phyloP scores from a whole-genome alignment of 2,329 filamentous ascomycete genomes.

The Simplicillium aogashimaense region DNA sequence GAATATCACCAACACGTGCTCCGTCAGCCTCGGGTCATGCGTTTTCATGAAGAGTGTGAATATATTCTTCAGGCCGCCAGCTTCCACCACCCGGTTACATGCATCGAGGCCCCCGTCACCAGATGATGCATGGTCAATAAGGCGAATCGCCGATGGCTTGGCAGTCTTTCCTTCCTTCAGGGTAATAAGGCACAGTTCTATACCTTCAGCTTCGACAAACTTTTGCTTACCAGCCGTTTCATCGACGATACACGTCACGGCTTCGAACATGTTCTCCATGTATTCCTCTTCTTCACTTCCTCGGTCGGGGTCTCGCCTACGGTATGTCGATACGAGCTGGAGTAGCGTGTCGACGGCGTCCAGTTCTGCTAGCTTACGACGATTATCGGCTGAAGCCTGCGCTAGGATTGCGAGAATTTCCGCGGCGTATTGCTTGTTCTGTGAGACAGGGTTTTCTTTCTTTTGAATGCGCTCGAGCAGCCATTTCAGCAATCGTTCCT shows the following conservation, averaged over 20 bases:
- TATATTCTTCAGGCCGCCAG: slow-evolving; percentile 71
- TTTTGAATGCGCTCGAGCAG: slow-evolving; percentile 63
- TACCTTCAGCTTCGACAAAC: slow-evolving; percentile 81
- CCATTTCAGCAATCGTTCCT: slow-evolving; percentile 64
- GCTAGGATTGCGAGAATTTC: slow-evolving; percentile 85
- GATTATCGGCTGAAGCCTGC: slow-evolving; percentile 61
- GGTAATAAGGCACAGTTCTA: slow-evolving; percentile 89
- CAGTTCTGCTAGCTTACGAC: slow-evolving; percentile 49
- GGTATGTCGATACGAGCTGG: slow-evolving; percentile 75
- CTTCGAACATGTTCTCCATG: slow-evolving; percentile 88
- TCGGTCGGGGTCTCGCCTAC: slow-evolving; percentile 75
- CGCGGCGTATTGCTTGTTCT: slow-evolving; percentile 93
- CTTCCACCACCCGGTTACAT: slow-evolving; percentile 70
- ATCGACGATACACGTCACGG: slow-evolving; percentile 70
- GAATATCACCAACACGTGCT: slow-evolving; percentile 80
- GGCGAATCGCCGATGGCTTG: slow-evolving; percentile 65
- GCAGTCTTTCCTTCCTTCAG: slow-evolving; percentile 79
- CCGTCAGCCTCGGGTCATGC: slow-evolving; percentile 55
- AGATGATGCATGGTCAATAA: slow-evolving; percentile 72
- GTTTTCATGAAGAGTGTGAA: slow-evolving; percentile 88
- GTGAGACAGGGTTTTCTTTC: slow-evolving; percentile 58
- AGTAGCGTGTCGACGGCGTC: slow-evolving; percentile 73
- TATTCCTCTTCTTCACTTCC: slow-evolving; percentile 89
- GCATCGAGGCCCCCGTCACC: slow-evolving; percentile 41
- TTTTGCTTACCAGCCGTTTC: slow-evolving; percentile 65